phyloP scores from a whole-genome alignment of 78 protist genomes.

The Bigelowiella natans region DNA sequence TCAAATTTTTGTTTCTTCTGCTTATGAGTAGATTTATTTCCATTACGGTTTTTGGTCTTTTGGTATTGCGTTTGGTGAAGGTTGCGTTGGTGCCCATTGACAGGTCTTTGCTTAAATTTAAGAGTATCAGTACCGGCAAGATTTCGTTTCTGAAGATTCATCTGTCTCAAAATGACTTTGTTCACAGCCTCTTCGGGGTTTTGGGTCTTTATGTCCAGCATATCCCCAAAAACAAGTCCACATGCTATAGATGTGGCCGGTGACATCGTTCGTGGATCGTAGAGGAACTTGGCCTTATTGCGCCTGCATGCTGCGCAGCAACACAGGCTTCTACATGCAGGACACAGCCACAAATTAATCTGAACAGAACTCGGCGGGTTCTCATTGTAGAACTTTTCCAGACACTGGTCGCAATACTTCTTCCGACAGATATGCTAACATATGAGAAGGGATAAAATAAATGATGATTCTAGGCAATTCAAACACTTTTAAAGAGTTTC shows the following conservation, averaged over 20 bases:
- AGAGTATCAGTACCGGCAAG: no score
- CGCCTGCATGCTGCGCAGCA: background rate
- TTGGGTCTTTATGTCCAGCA: background rate
- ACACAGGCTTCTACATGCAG: background rate
- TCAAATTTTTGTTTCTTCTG: no score
- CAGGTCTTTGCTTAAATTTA: no score
- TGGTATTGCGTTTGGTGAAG: no score
- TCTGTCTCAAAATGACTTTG: no score
- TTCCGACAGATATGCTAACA: background rate
- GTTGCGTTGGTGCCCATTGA: no score
- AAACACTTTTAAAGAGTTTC: background rate
- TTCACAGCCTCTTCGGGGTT: no score
- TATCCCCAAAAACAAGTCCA: background rate
- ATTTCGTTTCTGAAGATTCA: no score
- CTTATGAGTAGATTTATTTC: no score
- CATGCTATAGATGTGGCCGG: background rate
- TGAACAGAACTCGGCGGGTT: background rate
- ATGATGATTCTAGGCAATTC: background rate
- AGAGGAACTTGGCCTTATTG: background rate
- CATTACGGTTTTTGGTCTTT: no score
- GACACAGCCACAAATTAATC: background rate
- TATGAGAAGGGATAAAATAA: background rate
- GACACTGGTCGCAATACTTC: background rate
- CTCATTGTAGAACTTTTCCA: background rate
- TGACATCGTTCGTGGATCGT: background rate